Percentiles rank a stretch among this genome's conserved stretches.
phyloP scores from a whole-genome alignment of 2,329 filamentous ascomycete genomes.

The Lasiodiplodia theobromae region DNA sequence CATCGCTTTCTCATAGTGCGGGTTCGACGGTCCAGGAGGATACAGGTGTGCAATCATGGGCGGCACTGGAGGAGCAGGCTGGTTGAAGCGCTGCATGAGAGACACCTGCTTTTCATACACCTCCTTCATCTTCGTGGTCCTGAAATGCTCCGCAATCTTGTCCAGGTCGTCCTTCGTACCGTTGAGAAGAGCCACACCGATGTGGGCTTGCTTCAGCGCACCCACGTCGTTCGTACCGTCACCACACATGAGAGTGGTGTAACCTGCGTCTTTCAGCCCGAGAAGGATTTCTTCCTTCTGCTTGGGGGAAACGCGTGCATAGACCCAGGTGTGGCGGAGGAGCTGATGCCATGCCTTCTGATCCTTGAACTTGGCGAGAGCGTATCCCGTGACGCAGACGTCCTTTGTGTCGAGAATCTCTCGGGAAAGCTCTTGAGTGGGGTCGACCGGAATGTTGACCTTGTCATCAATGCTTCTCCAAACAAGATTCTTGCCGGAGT shows the following conservation, averaged over 20 bases:
- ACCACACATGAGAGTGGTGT: conserved; percentile 98
- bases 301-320: conserved; percentile 96
- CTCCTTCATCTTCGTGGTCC: conserved; percentile 97
- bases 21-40: conserved; percentile 87
- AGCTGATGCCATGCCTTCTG: conserved; percentile 79
- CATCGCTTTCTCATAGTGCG: conserved; percentile 92
- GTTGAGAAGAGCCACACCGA: conserved; percentile 94
- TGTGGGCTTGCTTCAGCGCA: conserved; percentile 95
- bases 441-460: conserved; percentile 83
- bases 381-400: conserved; percentile 94
- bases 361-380: conserved; percentile 85
- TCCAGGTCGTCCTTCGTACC: conserved; percentile 90
- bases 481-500: conserved; percentile 79
- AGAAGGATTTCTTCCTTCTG: conserved; percentile 99
- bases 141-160: conserved; percentile 90
- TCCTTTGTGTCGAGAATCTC: conserved; percentile 86
- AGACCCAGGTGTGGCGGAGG: conserved; percentile 93
- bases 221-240: conserved; percentile 99
- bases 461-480: conserved; percentile 97
- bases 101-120: conserved; percentile 95
- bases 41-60: conserved; percentile 91
- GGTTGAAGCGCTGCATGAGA: conserved; percentile 94
- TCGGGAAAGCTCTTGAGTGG: conserved; percentile 78
- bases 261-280: conserved; percentile 93
- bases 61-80: conserved; percentile 91